Base-by-base conservation (phyloP, 2,329 filamentous ascomycete genomes). In the Penicillium sp. region DNA sequence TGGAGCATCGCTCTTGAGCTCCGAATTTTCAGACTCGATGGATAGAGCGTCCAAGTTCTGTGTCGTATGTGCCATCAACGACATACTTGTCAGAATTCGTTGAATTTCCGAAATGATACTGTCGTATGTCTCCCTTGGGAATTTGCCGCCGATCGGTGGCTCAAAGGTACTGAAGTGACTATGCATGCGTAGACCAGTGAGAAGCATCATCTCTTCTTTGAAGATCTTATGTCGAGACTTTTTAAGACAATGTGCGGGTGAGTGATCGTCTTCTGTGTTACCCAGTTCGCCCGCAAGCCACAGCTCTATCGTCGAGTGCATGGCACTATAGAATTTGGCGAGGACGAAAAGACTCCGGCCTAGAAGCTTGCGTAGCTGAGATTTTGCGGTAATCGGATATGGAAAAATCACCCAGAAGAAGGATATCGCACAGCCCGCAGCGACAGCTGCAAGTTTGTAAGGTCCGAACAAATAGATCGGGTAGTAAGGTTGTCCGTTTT, bases 341-440 rank as follows among this genome's bases (percentile, higher is more conserved):
- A 91, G 82, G 0, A 92, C 80, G 70, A 91, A 91, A 2, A 93
- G 79, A 0, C 88, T 85, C 1, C 84, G 83, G 11, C 89, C 89
- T 0, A 92, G 80, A 52, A 88, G 85, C 62, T 85, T 85, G 5
- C 90, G 83, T 5, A 92, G 79, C 70, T 86, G 86, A 2, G 85
- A 86, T 55, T 89, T 86, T 57, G 92, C 90, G 0, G 88, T 88
- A 43, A 91, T 82, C 0, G 89, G 89, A 63, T 84, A 89, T 0
- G 90, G 90, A 68, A 92, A 91, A 55, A 91, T 82, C 0, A 89
- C 91, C 88, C 89, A 93, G 71, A 93, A 82, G 74, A 90, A 92
- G 8, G 88, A 89, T 0, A 92, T 84, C 1, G 85, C 81, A 52
- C 89, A 84, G 38, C 90, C 90, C 1, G 81, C 87, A 1, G 82